Base-by-base conservation (phyloP, 1,284 basidiomycete genomes). In the Cerrena zonata region DNA sequence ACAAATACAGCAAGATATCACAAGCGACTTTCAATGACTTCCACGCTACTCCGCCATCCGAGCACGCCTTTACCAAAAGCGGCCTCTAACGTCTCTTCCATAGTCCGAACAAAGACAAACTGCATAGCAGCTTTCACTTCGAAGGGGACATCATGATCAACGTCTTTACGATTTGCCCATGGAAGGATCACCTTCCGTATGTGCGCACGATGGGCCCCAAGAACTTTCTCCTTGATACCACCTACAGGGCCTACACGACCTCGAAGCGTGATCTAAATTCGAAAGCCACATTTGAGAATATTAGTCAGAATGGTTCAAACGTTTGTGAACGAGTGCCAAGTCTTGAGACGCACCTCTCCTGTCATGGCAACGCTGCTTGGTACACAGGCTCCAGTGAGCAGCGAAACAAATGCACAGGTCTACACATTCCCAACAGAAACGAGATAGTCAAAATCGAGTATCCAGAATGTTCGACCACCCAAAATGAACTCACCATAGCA, bases 151-250 rank as follows among this genome's bases (percentile, higher is more conserved):
- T 94, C 91, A 56, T 87, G 80, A 61, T 91, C 88, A 21, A 91
- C 87, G 53, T 94, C 91, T 61, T 90, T 91, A 44, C 83, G 75
- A 63, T 94, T 94, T 48, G 82, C 82, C 70, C 78, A 82, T 0
- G 92, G 92, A 2, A 94, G 73, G 50, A 94, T 82, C 34, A 94
- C 79, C 61, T 84, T 91, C 50, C 76, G 84, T 39, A 94, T 81
- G 41, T 86, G 82, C 1, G 91, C 89, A 4, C 92, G 81, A 62
- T 93, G 88, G 0, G 90, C 89, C 19, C 88, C 90, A 13, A 93
- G 78, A 4, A 89, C 78, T 67, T 89, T 89, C 68, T 89, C 86
- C 62, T 86, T 86, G 67, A 92, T 87, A 0, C 89, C 89, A 2
- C 89, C 90, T 1, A 92, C 89, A 2, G 90, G 80, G 0, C 86